Evolutionary conservation across 2,329 filamentous ascomycete genomes (phyloP).

Genomic region (Niveomyces coronatus): DNA sequence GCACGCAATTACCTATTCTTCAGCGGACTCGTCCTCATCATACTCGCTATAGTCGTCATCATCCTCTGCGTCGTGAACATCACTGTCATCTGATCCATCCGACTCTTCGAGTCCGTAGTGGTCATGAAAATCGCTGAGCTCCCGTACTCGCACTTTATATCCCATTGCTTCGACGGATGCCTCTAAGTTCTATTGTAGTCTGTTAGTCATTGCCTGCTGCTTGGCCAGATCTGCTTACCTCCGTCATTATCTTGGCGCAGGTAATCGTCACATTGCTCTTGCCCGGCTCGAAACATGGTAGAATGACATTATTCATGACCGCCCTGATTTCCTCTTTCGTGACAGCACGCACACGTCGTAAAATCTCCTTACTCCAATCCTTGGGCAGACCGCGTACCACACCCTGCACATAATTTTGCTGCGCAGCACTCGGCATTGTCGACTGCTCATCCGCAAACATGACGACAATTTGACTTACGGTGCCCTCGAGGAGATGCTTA

Average conservation of each 20-base stretch:
- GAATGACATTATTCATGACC: conserved; percentile 62
- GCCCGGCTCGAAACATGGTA: conserved; percentile 70
- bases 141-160: conserved; percentile 66
- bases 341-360: conserved; percentile 68
- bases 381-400: conserved; percentile 67
- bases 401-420: conserved; percentile 71
- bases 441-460: conserved; percentile 79
- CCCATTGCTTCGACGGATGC: conserved; percentile 64
- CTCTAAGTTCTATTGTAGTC: conserved; percentile 51
- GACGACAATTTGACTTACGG: conserved; percentile 82
- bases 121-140: conserved; percentile 74
- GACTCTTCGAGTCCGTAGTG: conserved; percentile 70
- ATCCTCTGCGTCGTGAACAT: conserved; percentile 37
- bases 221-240: conserved; percentile 45
- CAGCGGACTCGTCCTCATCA: conserved; percentile 19
- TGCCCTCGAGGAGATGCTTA: conserved; percentile 73
- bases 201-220: conserved; percentile 9
- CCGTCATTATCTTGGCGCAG: conserved; percentile 73
- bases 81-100: conserved; percentile 44
- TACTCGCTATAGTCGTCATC: conserved; percentile 19
- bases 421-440: conserved; percentile 72
- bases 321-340: conserved; percentile 64
- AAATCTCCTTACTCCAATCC: conserved; percentile 67
- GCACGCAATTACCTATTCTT: conserved; percentile 17
- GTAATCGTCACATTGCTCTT: conserved; percentile 81